Evolutionary conservation across 1,284 basidiomycete genomes (phyloP), one percentile per base, ranked within the genome.

Genomic region (Coniferiporia sulphurascens): DNA sequence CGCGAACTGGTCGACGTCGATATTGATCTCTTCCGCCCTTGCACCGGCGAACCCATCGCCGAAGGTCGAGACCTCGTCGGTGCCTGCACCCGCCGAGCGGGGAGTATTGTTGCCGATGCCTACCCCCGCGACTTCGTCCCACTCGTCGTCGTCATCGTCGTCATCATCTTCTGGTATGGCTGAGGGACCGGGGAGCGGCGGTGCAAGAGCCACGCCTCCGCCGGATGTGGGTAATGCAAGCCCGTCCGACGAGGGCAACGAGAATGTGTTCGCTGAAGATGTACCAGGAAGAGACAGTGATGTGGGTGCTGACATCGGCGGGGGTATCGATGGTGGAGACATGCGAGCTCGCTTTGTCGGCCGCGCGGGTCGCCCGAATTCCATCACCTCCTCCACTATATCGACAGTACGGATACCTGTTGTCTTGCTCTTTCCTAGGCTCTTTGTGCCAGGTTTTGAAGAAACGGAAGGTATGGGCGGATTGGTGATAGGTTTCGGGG

Each of bases 121-220:
- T 51, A 55, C 32, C 41, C 76, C 52, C 77, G 71, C 61, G 27
- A 72, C 67, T 55, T 69, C 70, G 64, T 83, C 81, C 77, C 82
- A 84, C 41, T 77, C 76, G 8, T 71, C 69, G 32, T 70, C 71
- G 4, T 80, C 79, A 49, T 85, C 84, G 7, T 59, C 81, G 56
- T 83, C 82, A 2, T 74, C 63, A 13, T 60, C 56, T 3, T 52
- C 45, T 15, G 38, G 38, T 41, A 41, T 8, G 34, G 49, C 32
- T 22, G 15, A 38, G 12, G 52, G 34, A 19, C 17, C 58, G 51
- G 59, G 58, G 1, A 63, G 56, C 53, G 64, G 59, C 49, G 67
- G 62, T 38, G 66, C 59, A 32, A 68, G 62, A 35, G 67, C 41
- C 19, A 65, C 58, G 22, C 64, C 45, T 50, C 44, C 34, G 62